Conservation (phyloP, 352 stramenopile species). For the Phytophthora tentaculata region DNA sequence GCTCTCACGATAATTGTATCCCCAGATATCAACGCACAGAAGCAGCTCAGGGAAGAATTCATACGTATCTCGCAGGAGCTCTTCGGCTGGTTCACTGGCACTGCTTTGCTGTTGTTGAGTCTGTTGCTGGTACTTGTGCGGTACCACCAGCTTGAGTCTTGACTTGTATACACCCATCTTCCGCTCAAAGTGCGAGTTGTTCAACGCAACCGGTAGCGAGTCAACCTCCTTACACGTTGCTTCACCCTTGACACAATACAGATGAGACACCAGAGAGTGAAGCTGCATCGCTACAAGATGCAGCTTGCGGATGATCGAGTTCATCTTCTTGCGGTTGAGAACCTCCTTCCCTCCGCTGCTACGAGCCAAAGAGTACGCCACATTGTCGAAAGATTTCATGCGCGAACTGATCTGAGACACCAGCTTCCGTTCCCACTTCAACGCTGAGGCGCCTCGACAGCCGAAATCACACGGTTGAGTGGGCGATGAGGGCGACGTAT, state of each 20-base stretch:
- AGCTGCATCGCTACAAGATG: constrained; percentile 80
- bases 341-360: constrained; percentile 60
- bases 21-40: constrained; percentile 71
- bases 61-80: constrained; percentile 66
- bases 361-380: constrained; percentile 75
- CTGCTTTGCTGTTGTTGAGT: constrained; percentile 33
- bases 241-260: constrained; percentile 68
- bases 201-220: constrained; percentile 63
- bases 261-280: constrained; percentile 70
- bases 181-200: constrained; percentile 78
- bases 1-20: constrained; percentile 52
- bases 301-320: constrained; percentile 82
- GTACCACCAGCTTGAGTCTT: constrained; percentile 64
- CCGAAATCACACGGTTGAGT: constrained; percentile 56
- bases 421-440: constrained; percentile 75
- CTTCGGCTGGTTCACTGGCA: constrained; percentile 41
- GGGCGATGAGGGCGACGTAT: constrained; percentile 12
- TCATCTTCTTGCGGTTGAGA: constrained; percentile 83
- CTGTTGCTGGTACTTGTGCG: constrained; percentile 49
- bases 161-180: constrained; percentile 81
- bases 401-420: constrained; percentile 79
- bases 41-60: constrained; percentile 77
- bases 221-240: constrained; percentile 61
- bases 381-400: constrained; percentile 82
- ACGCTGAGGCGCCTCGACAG: constrained; percentile 48